phyloP scores from a whole-genome alignment of 352 stramenopile species.

The Hyphochytrium catenoides region DNA sequence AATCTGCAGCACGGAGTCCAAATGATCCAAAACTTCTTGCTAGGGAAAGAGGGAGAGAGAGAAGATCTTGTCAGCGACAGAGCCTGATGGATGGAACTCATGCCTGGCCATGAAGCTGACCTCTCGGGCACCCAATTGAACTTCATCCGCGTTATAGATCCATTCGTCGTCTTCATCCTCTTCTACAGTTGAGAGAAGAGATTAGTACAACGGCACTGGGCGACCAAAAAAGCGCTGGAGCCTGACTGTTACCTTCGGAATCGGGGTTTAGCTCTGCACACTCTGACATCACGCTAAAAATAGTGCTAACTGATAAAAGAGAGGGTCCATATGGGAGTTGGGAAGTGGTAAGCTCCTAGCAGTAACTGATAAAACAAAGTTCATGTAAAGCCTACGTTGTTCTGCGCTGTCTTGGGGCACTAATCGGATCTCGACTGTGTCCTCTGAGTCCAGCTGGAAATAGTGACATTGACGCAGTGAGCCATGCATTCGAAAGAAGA shows the following conservation, averaged over 20 bases:
- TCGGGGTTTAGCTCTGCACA: constrained; percentile 54
- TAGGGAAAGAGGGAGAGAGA: too few relatives aligned
- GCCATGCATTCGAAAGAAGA: not conserved
- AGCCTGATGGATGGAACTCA: too few relatives aligned
- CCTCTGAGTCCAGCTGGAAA: constrained; percentile 24
- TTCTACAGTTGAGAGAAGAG: not conserved
- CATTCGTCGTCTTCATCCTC: constrained; percentile 23
- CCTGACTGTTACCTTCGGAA: constrained; percentile 17
- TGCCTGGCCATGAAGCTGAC: too few relatives aligned
- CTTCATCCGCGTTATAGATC: constrained; percentile 56
- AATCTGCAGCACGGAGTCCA: too few relatives aligned
- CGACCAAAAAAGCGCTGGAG: not conserved
- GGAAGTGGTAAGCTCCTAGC: too few relatives aligned
- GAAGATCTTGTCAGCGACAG: too few relatives aligned
- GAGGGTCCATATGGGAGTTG: not conserved
- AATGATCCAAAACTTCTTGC: too few relatives aligned
- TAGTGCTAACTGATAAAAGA: constrained; percentile 22
- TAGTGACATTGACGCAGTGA: not conserved
- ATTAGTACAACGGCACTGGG: too few relatives aligned
- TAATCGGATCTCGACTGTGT: constrained; percentile 41
- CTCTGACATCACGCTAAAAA: constrained; percentile 48
- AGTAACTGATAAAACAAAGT: not conserved
- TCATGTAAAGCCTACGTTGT: constrained; percentile 17
- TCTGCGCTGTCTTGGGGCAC: constrained; percentile 26
- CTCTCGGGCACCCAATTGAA: constrained; percentile 23